Evolutionary conservation across 2,329 filamentous ascomycete species (phyloP), one percentile per base, ranked within the genome.

Genomic region (Fusarium sp.): DNA sequence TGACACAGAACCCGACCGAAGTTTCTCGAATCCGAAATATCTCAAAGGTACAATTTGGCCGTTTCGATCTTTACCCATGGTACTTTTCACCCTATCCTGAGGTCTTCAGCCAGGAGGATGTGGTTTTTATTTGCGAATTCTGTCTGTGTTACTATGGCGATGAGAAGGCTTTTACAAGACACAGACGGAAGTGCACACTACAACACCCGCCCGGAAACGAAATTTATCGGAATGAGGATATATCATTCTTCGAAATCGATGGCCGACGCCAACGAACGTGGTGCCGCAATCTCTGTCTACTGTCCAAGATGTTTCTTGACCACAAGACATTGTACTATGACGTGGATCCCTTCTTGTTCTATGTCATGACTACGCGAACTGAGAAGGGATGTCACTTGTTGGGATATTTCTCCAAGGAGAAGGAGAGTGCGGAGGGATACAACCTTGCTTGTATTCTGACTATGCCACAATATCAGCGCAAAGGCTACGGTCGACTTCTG

Each of bases 351-450:
- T 99, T 99, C 79, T 84, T 99, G 38, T 99, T 99, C 84, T 99
- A 99, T 82, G 95, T 97, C 80, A 98, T 99, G 95, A 93, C 93
- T 30, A 92, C 91, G 42, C 90, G 93, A 73, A 93, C 95, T 71
- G 94, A 97, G 53, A 91, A 94, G 75, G 96, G 96, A 17, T 96
- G 92, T 76, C 96, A 98, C 78, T 88, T 99, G 53, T 93, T 99
- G n/a, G 96, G 96, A n/a, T 99, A 98, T 79, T 99, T 99, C 81
- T 97, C 93, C 60, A 99, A 99, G 80, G 96, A 99, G 81, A 99
- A 99, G 75, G 96, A 99, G 81, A 95, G 92, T 41, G 94, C 94
- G 0, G 97, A 99, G 76, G 94, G 93, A 33, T 99, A 98, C 87
- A 99, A 99, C 78, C 92, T 99, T 35, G 97, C 96, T 7, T 99